Base-by-base conservation (phyloP, 768 basidiomycete species). In the Gyrodon lividus region DNA sequence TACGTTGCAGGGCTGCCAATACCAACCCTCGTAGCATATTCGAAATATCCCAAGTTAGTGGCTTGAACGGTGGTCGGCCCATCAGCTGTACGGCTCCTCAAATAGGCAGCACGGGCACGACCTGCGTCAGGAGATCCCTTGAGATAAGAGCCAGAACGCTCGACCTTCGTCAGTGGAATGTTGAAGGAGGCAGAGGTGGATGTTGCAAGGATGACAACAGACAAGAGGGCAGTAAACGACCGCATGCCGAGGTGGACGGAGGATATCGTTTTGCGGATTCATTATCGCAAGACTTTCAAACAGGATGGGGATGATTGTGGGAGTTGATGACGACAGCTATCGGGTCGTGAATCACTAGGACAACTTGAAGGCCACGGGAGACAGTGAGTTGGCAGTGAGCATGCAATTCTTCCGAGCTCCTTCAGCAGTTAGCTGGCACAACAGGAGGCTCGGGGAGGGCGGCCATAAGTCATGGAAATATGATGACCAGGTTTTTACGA, bases 1-100 rank as follows among this genome's bases (percentile, higher is more conserved):
- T 61, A 46, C n/a, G n/a, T n/a, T n/a, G n/a, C n/a, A n/a, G n/a
- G n/a, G n/a, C n/a, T 47, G 20, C 63, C 62, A 9, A 63, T 56
- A 14, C 58, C 63, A 4, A 65, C 54, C 5, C 45, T 46, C 2
- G 50, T 33, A 43, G 53, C 48, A 48, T 59, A 70, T 42, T 43
- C 51, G 8, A 26, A 13, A 8, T 60, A 58, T 20, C 7, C 53
- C 8, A 55, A 13, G 42, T 56, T 60, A 16, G 54, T 58, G 4
- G 50, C 55, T 0, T 55, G 57, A 14, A 62, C 48, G 5, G 58
- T 59, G 26, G n/a, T 46, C n/a, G 54, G 37, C n/a, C 53, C 58
- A 31, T 28, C 9, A 10, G 24, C 6, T 17, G 26, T n/a, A 26
- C 44, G 37, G 16, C 16, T 30, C 50, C 55, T 51, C 5, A 63